Conservation (phyloP, 495 filamentous ascomycete genomes). For the Delitschia confertaspora region DNA sequence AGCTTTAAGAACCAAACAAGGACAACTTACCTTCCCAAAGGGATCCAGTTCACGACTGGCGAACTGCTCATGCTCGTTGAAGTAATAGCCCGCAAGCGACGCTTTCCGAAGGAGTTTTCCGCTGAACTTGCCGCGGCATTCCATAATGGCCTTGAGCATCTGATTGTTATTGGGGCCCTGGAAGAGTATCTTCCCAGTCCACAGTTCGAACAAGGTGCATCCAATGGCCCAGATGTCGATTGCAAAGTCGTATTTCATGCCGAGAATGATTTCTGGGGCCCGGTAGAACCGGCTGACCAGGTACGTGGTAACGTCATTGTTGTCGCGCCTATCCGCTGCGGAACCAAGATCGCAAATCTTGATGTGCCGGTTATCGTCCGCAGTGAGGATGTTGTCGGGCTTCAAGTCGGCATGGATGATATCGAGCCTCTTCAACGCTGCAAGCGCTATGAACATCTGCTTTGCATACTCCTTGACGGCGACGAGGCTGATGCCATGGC, state of each 20-base stretch:
- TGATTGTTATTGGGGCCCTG: conserved; percentile 93
- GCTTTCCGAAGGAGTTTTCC: conserved; percentile 77
- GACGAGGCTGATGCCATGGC: conserved; percentile 78
- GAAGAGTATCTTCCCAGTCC: conserved; percentile 95
- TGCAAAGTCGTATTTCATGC: conserved; percentile 86
- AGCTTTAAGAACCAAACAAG: background rate
- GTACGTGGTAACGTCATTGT: conserved; percentile 75
- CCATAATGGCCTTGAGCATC: conserved; percentile 93
- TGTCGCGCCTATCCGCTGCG: conserved; percentile 79
- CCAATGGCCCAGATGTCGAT: conserved; percentile 98
- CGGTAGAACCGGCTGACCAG: conserved; percentile 95
- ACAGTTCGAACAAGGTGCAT: conserved; percentile 92
- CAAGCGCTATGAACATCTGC: conserved; percentile 85
- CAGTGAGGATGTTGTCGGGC: conserved; percentile 85
- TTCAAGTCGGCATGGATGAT: conserved; percentile 94
- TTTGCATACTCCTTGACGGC: conserved; percentile 83
- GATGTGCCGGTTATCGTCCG: conserved; percentile 71
- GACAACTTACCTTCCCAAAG: conserved; percentile 5
- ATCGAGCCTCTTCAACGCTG: conserved; percentile 78
- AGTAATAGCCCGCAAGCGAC: conserved; percentile 58
- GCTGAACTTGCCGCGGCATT: conserved; percentile 87
- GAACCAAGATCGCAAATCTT: conserved; percentile 96
- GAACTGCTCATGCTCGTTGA: conserved; percentile 77
- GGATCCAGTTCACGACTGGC: conserved; percentile 78
- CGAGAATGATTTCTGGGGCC: conserved; percentile 92